Evolutionary conservation across 2,329 filamentous ascomycete genomes (phyloP), one percentile per base, ranked within the genome.

Genomic region (Bimuria novae-zelandiae): DNA sequence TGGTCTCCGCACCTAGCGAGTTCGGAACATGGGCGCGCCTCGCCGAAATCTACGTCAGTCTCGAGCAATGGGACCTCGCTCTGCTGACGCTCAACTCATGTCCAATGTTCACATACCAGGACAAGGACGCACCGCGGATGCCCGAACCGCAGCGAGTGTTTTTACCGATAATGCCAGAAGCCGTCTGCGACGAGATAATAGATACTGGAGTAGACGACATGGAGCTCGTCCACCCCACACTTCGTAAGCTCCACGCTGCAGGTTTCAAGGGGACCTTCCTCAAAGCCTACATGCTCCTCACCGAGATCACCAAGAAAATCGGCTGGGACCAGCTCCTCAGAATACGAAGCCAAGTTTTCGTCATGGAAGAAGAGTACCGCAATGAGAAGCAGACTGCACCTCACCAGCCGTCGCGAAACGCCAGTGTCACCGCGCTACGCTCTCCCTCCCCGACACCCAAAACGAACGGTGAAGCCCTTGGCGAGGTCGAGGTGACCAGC

Each of bases 101-200:
- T 74, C 94, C 94, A 7, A 99, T 99, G 94, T 99, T 99, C 75
- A 99, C 94, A 6, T 97, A 99, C 74, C 94, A 97, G 75, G 94
- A 99, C 76, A 97, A 97, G 75, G 94, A 99, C 72, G 89, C 92
- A 5, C 94, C 94, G 3, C 78, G 94, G 54, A 93, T 97, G 89
- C 94, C 94, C 1, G 92, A 96, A 68, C 92, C 94, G 0, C 88
- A 89, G 64, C 89, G 92, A 51, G 89, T 97, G 36, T 86, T 89
- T 62, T 83, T 99, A 12, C 94, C 94, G 0, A 89, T 93, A 14
- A 82, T 97, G 47, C 83, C 89, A 0, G 94, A 97, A 74, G 96
- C 90, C 16, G 85, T 92, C 52, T 84, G 97, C 49, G 94, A 99
- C 64, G 94, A 99, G 70, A 96, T 99, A 61, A 93, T 97, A 69